A percentile compares a stretch with the other conserved stretches of the same genome.
Conservation (phyloP, 2,329 filamentous ascomycete genomes). For the Colletotrichum filicis region DNA sequence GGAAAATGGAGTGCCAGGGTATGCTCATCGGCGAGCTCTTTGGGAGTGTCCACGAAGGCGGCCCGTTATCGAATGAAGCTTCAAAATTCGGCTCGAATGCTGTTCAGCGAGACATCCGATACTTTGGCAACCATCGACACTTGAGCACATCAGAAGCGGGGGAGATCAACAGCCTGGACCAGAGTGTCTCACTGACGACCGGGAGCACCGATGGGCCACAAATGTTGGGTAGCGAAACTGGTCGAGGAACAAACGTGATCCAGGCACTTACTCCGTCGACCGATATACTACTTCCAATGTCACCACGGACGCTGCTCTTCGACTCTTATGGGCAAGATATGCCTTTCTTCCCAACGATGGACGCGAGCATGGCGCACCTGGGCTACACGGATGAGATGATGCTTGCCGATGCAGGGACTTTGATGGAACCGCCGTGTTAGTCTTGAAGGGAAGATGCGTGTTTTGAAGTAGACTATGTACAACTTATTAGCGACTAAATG, state of each 20-base stretch:
- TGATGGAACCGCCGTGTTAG: conserved; percentile 24
- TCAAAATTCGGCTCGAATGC: neutral
- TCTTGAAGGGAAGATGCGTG: no score
- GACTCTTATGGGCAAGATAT: conserved; percentile 38
- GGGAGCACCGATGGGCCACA: conserved; percentile 4
- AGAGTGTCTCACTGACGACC: neutral
- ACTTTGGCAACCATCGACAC: neutral
- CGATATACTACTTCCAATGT: conserved; percentile 36
- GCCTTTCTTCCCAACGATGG: conserved; percentile 40
- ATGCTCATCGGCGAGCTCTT: conserved; percentile 40
- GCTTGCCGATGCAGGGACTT: neutral
- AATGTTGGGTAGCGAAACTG: neutral
- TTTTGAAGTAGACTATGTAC: neutral
- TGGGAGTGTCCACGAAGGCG: conserved; percentile 38
- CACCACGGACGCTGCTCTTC: conserved; percentile 37
- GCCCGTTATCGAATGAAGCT: neutral
- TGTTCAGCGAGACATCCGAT: neutral
- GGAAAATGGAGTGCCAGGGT: conserved; percentile 39
- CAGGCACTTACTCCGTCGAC: conserved; percentile 27
- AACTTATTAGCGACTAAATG: neutral
- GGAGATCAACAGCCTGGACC: neutral
- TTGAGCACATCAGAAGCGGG: neutral
- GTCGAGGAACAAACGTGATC: conserved; percentile 14
- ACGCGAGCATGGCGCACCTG: conserved; percentile 30
- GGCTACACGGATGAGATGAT: conserved; percentile 23